These are phyloP conservation scores for Fusarium euwallaceae DNA, from an alignment of 2,329 filamentous ascomycete species.

Conservation along the genomic window DNA sequence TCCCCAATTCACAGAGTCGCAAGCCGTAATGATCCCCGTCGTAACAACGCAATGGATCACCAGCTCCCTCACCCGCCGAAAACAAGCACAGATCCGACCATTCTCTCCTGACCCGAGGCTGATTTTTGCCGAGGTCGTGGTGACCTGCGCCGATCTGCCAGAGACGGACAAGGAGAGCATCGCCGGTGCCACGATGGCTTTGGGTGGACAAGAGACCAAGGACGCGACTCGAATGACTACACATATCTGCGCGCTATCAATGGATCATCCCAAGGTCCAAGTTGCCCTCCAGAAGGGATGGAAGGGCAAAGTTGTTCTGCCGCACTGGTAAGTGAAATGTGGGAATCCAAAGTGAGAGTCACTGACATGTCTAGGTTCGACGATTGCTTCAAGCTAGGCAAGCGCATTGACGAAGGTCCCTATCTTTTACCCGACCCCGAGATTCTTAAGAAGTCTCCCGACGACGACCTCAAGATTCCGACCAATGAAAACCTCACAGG, in stretches of 20 bases:
- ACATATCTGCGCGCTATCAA: constrained; percentile 86
- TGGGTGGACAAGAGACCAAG: constrained; percentile 85
- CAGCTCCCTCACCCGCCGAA: constrained; percentile 75
- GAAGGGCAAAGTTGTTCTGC: constrained; percentile 86
- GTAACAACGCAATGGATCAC: constrained; percentile 87
- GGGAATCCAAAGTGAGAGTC: background rate
- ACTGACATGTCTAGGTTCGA: constrained; percentile 78
- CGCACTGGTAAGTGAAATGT: constrained; percentile 78
- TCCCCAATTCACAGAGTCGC: constrained; percentile 81
- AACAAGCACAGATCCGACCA: constrained; percentile 81
- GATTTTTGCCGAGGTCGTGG: constrained; percentile 87
- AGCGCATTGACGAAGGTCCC: constrained; percentile 88
- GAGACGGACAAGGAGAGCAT: constrained; percentile 92
- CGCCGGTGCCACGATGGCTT: constrained; percentile 86
- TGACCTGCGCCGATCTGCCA: constrained; percentile 88
- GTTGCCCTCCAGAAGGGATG: constrained; percentile 74
- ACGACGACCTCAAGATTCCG: constrained; percentile 69
- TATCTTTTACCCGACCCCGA: constrained; percentile 90
- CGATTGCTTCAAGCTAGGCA: constrained; percentile 93
- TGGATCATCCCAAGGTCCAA: constrained; percentile 79
- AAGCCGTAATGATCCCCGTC: constrained; percentile 84
- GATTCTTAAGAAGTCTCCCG: constrained; percentile 73
- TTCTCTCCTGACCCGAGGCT: constrained; percentile 92
- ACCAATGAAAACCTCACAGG: constrained; percentile 74
- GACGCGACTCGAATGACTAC: constrained; percentile 82